These are phyloP conservation scores for Rhizopogon sp. DNA, from an alignment of 768 basidiomycete species.

Conservation along the genomic window DNA sequence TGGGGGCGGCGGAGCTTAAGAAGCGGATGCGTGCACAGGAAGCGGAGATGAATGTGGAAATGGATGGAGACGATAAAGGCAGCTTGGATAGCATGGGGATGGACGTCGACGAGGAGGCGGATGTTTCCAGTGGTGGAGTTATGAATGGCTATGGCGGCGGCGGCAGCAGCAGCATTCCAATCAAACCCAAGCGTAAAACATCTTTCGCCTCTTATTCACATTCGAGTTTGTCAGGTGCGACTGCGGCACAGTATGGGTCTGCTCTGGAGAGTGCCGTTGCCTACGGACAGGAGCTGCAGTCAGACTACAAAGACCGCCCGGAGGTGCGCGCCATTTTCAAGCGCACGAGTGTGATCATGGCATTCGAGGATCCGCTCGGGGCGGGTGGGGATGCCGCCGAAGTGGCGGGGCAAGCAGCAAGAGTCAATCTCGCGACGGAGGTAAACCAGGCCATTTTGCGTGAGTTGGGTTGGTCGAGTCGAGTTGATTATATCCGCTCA, in stretches of 20 bases:
- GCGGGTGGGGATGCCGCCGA: slow-evolving; percentile 62
- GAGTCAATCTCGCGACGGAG: slow-evolving; percentile 65
- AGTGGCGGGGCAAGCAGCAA: slow-evolving; percentile 63
- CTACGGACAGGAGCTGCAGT: slow-evolving; percentile 70
- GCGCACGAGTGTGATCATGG: slow-evolving; percentile 74
- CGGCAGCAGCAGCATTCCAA: slow-evolving; percentile 19
- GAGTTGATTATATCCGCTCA: slow-evolving; percentile 1
- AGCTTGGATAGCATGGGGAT: slow-evolving; percentile 45
- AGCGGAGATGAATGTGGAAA: slow-evolving; percentile 25
- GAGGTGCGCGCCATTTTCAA: slow-evolving; percentile 65
- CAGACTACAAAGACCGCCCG: slow-evolving; percentile 61
- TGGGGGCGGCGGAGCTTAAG: slow-evolving; percentile 66
- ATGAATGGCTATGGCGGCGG: slow-evolving; percentile 8
- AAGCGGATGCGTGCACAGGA: slow-evolving; percentile 50
- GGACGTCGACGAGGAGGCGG: slow-evolving; percentile 46
- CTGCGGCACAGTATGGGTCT: slow-evolving; percentile 42
- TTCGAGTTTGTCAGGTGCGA: slow-evolving; percentile 17
- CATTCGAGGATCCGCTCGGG: slow-evolving; percentile 69
- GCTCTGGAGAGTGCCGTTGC: slow-evolving; percentile 61
- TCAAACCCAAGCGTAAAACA: slow-evolving; percentile 24
- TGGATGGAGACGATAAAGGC: slow-evolving; percentile 35
- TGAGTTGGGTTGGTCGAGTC: slow-evolving; percentile 30
- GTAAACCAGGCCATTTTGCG: slow-evolving; percentile 81
- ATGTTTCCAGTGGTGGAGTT: slow-evolving; percentile 5
- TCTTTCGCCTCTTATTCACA: slow-evolving; percentile 24